Conservation (phyloP, 345 rosid species). For the Eucalyptus cloeziana region DNA sequence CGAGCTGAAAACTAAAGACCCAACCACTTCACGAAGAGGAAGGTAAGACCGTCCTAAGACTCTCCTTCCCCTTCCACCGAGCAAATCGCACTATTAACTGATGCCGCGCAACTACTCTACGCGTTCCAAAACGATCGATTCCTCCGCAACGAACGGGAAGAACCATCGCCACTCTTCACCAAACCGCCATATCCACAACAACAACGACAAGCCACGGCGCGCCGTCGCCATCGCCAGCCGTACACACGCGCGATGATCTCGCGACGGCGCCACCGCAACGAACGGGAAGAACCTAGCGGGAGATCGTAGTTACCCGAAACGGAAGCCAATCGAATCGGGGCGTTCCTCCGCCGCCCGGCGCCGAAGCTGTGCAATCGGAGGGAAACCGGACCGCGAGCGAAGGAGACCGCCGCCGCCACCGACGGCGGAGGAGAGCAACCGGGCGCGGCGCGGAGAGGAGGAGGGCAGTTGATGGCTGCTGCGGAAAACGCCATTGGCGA, state of each 20-base stretch:
- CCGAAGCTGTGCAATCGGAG: background rate
- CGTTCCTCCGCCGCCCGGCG: slow-evolving; percentile 18
- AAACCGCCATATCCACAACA: background rate
- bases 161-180: background rate
- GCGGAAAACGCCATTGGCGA: background rate
- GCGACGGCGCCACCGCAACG: background rate
- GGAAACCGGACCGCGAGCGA: background rate
- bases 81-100: background rate
- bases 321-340: slow-evolving; percentile 45
- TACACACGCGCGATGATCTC: background rate
- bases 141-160: background rate
- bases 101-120: background rate
- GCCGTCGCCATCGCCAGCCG: background rate
- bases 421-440: background rate
- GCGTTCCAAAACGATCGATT: background rate
- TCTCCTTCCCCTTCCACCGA: background rate
- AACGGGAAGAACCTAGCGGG: background rate
- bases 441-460: background rate
- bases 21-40: background rate
- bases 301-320: slow-evolving; percentile 26
- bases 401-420: background rate
- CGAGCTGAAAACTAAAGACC: background rate
- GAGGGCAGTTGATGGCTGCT: background rate
- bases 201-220: background rate
- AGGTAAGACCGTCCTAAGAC: background rate